Evolutionary conservation across 1,284 basidiomycete genomes (phyloP).

Genomic region (Ganoderma meredithae): DNA sequence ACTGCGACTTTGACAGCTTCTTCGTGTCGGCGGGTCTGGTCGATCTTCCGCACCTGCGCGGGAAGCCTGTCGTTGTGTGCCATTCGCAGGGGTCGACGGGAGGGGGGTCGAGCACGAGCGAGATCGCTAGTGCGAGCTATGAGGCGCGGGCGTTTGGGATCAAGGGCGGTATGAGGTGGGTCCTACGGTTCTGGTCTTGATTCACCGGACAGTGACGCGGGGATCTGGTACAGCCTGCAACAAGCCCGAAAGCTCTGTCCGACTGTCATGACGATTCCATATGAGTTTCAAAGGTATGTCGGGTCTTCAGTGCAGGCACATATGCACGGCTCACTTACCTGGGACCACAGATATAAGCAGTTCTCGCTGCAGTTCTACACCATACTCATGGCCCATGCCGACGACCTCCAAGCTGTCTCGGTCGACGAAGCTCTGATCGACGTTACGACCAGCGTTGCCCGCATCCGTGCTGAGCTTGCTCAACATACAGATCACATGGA

Average conservation of each 20-base stretch:
- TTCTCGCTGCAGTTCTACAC: constrained; percentile 91
- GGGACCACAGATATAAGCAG: constrained; percentile 72
- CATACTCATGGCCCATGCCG: constrained; percentile 87
- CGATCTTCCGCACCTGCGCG: constrained; percentile 78
- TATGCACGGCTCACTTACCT: not conserved
- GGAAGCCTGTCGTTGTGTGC: constrained; percentile 93
- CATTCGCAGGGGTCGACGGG: constrained; percentile 84
- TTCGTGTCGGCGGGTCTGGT: constrained; percentile 93
- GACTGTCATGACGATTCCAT: constrained; percentile 83
- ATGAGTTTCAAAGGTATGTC: constrained; percentile 81
- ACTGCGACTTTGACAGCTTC: constrained; percentile 98
- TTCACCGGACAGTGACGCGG: not conserved
- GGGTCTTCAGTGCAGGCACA: not conserved
- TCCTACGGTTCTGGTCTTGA: constrained; percentile 29
- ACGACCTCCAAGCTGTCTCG: constrained; percentile 94
- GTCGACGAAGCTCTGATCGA: constrained; percentile 97
- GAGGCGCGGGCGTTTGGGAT: constrained; percentile 91
- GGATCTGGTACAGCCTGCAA: constrained; percentile 63
- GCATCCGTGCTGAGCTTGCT: constrained; percentile 44
- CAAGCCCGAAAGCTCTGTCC: constrained; percentile 86
- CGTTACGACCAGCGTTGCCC: constrained; percentile 73
- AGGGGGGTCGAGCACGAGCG: constrained; percentile 82
- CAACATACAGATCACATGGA: constrained; percentile 17
- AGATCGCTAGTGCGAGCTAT: constrained; percentile 95
- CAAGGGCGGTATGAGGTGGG: constrained; percentile 90